Evolutionary conservation across 371 early-diverging fungal species (phyloP), one percentile per base, ranked within the genome.

Genomic region (Nosema muscidifuracis): DNA sequence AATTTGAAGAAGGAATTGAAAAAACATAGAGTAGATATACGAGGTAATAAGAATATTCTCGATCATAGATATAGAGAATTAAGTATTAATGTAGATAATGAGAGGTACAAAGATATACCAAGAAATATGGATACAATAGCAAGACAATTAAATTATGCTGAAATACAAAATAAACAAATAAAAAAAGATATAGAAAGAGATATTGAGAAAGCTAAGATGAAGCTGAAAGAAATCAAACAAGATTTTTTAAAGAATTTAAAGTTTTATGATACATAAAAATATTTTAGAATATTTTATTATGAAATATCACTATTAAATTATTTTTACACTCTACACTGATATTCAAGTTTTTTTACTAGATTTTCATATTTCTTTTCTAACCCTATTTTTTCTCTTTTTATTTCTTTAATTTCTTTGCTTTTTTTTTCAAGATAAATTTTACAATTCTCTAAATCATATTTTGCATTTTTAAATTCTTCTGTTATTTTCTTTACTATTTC

Each of bases 381-480:
- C 13, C 30, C 47, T 31, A 20, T 30, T 60, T 75, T 74, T 43
- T 70, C 65, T 26, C 69, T 78, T 71, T 76, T 81, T 24, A 78
- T 53, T 16, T 43, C 58, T 50, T 77, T 81, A 40, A 65, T 81
- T 51, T 81, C 81, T 30, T 33, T 67, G 7, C 44, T 66, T 42
- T 81, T 81, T 56, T 71, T 76, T 57, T 71, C 64, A n/a, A 81
- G 51, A 70, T 81, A 81, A 61, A 58, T 67, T 34, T 75, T 57
- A 56, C 72, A 72, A 4, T 36, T 43, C 2, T 67, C 56, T 12
- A 81, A 44, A 20, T 78, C 81, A 24, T 51, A 70, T 66, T 67
- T 78, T 7, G 78, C 78, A 60, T 65, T 66, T 60, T 56, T 69
- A 67, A 81, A 75, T 61, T 81, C 79, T 24, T 63, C 63, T 30